Evolutionary conservation across 2,329 filamentous ascomycete genomes (phyloP), one percentile per base, ranked within the genome.

Genomic region (Nemania sp.): DNA sequence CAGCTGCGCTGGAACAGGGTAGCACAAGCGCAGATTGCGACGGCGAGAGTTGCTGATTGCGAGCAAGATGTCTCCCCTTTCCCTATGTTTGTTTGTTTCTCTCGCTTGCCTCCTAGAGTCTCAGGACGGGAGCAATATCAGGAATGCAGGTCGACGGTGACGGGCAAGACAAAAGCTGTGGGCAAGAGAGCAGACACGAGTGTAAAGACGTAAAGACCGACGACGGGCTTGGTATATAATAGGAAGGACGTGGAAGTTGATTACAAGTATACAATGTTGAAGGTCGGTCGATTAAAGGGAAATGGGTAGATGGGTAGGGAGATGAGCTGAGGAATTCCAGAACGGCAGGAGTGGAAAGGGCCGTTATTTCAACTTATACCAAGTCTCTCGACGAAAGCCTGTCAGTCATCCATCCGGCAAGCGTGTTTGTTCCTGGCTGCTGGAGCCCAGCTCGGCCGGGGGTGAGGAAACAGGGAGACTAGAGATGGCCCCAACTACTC

Each of bases 281-380:
- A 53, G 52, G n/a, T 53, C 18, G 35, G 29, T 53, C 20, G 39
- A 7, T 29, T 35, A n/a, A 18, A 17, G 47, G 42, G 18, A 40
- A 48, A 53, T 34, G 43, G 45, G 25, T n/a, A 50, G 45, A n/a
- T 34, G 18, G 29, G 39, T 45, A 52, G 37, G 59, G 63, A 68
- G 61, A 69, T 68, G 66, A 65, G 64, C 57, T 65, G 66, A 68
- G 65, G 65, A 68, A 67, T 67, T 67, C 67, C 43, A 67, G 62
- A 67, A 67, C 49, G 52, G 65, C 57, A 58, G 64, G 61, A 68
- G 59, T 64, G 65, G 65, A 67, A 71, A 69, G 67, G 68, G 67
- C 56, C 43, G 61, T 69, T 67, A 72, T 68, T 72, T 72, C 65
- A 71, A 69, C 70, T 72, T 72, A 73, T 73, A 72, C 68, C 66